phyloP scores from a whole-genome alignment of 2,329 filamentous ascomycete genomes.

The Trichoderma gracile region DNA sequence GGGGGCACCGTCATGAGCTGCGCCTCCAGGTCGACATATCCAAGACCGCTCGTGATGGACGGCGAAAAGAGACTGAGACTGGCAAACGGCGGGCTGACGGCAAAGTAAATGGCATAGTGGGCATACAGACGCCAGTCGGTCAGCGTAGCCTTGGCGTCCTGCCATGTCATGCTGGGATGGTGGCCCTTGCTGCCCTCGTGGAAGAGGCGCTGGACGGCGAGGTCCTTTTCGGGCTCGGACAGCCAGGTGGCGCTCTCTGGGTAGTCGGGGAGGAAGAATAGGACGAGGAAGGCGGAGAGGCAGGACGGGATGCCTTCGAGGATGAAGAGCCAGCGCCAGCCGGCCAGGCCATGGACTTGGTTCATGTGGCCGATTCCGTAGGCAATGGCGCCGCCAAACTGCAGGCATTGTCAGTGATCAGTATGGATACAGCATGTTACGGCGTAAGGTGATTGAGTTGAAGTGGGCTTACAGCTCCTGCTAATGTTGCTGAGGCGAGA shows the following conservation, averaged over 20 bases:
- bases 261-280: constrained; percentile 68
- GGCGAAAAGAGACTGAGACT: constrained; percentile 64
- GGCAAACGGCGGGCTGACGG: constrained; percentile 57
- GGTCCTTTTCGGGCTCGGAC: constrained; percentile 57
- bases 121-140: constrained; percentile 69
- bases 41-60: constrained; percentile 58
- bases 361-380: constrained; percentile 74
- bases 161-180: constrained; percentile 63
- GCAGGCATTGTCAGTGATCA: background rate
- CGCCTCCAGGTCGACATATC: constrained; percentile 53
- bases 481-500: constrained; percentile 67
- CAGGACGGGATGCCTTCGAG: constrained; percentile 67
- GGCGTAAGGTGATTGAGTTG: no score
- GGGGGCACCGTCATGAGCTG: constrained; percentile 69
- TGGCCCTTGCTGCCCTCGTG: constrained; percentile 55
- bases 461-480: constrained; percentile 54
- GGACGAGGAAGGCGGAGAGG: constrained; percentile 60
- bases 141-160: constrained; percentile 68
- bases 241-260: constrained; percentile 67
- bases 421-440: background rate
- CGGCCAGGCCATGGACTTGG: constrained; percentile 58
- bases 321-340: constrained; percentile 69
- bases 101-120: constrained; percentile 58
- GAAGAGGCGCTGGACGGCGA: constrained; percentile 50
- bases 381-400: constrained; percentile 70